These are phyloP conservation scores for Sphagnum fallax DNA, from an alignment of 228 moss, liverwort and hornwort species.

Conservation along the genomic window DNA sequence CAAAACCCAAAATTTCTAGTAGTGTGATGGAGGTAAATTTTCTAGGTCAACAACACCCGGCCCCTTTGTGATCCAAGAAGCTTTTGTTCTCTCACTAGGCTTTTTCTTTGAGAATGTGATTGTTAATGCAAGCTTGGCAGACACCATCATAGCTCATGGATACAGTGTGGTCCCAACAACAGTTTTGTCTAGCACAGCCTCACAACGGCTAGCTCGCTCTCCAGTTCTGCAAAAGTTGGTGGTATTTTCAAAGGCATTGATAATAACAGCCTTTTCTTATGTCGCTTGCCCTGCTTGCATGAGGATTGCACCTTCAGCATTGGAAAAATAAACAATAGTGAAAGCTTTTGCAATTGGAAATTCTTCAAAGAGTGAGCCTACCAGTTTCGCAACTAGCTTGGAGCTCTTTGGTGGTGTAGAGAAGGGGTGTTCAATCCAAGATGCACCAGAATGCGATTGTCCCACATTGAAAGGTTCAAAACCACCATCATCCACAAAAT, in stretches of 20 bases:
- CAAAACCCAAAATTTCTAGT: no score
- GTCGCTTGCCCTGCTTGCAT: conserved; percentile 16
- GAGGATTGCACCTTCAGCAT: conserved; percentile 19
- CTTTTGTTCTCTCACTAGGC: conserved; percentile 5
- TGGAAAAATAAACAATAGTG: no score
- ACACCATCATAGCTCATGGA: not conserved
- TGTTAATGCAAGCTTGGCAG: not conserved
- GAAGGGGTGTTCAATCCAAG: conserved; percentile 7
- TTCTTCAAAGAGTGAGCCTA: conserved; percentile 7
- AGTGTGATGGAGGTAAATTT: not conserved
- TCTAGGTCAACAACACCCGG: conserved; percentile 1
- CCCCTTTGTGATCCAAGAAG: conserved; percentile 6
- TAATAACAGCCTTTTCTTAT: conserved; percentile 9
- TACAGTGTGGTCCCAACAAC: not conserved
- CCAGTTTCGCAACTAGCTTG: no score
- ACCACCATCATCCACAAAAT: no score
- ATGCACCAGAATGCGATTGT: not conserved
- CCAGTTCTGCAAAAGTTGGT: conserved; percentile 9
- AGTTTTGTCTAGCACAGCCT: conserved; percentile 6
- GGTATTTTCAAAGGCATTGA: conserved; percentile 7
- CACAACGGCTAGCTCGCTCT: conserved; percentile 4
- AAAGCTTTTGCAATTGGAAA: conserved; percentile 28
- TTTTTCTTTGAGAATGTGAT: not conserved
- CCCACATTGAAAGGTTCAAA: no score
- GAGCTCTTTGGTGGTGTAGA: not conserved